phyloP scores from a whole-genome alignment of 768 basidiomycete species.

The Mycena vulgaris region DNA sequence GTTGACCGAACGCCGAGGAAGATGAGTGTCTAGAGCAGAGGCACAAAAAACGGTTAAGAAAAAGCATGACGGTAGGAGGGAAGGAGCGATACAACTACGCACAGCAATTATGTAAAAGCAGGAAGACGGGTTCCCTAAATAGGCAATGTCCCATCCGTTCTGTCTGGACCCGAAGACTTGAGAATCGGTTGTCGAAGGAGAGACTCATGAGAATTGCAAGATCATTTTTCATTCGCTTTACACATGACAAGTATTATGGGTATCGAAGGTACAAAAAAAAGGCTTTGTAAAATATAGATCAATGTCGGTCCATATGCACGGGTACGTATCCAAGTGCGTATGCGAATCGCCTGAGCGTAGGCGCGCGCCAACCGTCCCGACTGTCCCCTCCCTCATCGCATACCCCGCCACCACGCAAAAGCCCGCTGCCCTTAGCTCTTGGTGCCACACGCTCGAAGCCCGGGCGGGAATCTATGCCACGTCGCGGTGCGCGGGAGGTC shows the following conservation, averaged over 20 bases:
- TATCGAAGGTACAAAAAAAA: neutral
- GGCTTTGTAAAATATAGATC: conserved; percentile 11
- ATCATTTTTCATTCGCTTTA: no score
- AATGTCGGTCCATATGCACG: conserved; percentile 2
- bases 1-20: no score
- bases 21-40: neutral
- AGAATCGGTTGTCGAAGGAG: no score
- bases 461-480: neutral
- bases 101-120: neutral
- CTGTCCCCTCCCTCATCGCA: no score
- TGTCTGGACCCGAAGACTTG: no score
- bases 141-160: neutral
- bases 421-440: no score
- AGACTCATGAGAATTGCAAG: no score
- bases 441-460: neutral
- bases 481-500: conserved; percentile 2
- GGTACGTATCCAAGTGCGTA: conserved; percentile 5
- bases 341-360: conserved; percentile 4
- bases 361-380: neutral
- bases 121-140: conserved; percentile 3
- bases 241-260: neutral
- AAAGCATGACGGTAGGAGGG: conserved; percentile 5
- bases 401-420: no score
- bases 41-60: neutral
- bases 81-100: conserved; percentile 5